Percentiles rank a stretch among this genome's conserved stretches.
phyloP scores from a whole-genome alignment of 768 basidiomycete species.

The Mycena kentingensis region DNA sequence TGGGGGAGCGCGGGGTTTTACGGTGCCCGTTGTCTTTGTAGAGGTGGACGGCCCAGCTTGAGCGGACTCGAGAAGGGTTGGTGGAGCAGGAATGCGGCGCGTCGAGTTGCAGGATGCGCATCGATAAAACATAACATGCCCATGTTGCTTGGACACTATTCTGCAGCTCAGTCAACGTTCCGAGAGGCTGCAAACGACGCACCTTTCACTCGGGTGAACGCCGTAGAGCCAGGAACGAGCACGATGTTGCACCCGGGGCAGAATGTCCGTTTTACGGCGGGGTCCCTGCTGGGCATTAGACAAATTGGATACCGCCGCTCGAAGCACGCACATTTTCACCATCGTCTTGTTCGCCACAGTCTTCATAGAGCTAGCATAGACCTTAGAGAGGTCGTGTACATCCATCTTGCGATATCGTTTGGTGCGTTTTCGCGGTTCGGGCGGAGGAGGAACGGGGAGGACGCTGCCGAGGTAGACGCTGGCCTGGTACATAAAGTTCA shows the following conservation, averaged over 20 bases:
- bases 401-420: conserved; percentile 30
- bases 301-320: neutral
- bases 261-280: conserved; percentile 76
- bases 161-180: too few species aligned
- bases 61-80: conserved; percentile 29
- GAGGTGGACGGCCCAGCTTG: neutral
- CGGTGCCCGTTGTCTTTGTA: conserved; percentile 10
- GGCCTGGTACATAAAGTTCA: conserved; percentile 87
- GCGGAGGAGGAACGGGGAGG: conserved; percentile 19
- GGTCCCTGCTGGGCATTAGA: conserved; percentile 55
- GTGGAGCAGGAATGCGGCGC: conserved; percentile 72
- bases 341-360: conserved; percentile 74
- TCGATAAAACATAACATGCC: conserved; percentile 57
- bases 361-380: conserved; percentile 67
- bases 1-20: conserved; percentile 50
- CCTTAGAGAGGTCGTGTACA: conserved; percentile 58
- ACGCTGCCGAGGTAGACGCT: conserved; percentile 59
- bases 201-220: conserved; percentile 68
- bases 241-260: conserved; percentile 70
- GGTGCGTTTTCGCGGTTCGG: conserved; percentile 23
- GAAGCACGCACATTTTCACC: conserved; percentile 64
- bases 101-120: conserved; percentile 59
- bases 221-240: conserved; percentile 69
- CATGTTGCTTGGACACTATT: conserved; percentile 44
- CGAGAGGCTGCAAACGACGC: conserved; percentile 26